Evolutionary conservation across 2,329 filamentous ascomycete species (phyloP), one percentile per base, ranked within the genome.

Genomic region (Botrytis cinerea): DNA sequence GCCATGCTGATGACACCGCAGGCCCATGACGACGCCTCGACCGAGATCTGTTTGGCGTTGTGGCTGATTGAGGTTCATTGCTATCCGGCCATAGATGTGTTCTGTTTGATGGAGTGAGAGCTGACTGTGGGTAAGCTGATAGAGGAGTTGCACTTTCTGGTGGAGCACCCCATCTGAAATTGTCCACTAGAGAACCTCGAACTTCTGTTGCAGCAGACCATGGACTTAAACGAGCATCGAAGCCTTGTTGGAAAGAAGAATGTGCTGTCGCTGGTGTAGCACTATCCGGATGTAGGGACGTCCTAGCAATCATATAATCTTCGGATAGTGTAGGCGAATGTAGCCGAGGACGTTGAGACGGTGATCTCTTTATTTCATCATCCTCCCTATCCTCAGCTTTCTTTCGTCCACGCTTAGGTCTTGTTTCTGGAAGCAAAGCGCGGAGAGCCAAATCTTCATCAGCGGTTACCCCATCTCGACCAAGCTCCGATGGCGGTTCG

Each of bases 1-100:
- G 90, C 95, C 95, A 98, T 0, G 95, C 95, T 16, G 94, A 97
- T 0, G 94, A 97, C 0, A 97, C 93, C 10, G 93, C 94, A 0
- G 94, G 92, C 0, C 94, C 94, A 80, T 97, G 92, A 6, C 93
- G 88, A 72, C 91, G 86, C 72, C 87, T 82, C 9, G 85, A 82
- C 74, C 87, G 86, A 3, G 83, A 82, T 75, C 86, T 90, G 70
- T 87, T 89, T 1, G 91, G 90, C 6, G 91, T 92, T n/a, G 93
- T 85, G 5, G 93, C 92, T 0, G 93, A 94, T 67, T 87, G 90
- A 16, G 93, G 92, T 75, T 93, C 91, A 64, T 86, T 84, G 72
- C 85, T 84, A 68, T 84, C 84, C 71, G 80, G 80, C 77, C 85
- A 80, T 46, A 80, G 59, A 25, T 76, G 74, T 35, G 73, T 77